Percentiles rank a stretch among this genome's conserved stretches.
phyloP scores from a whole-genome alignment of 345 rosid genomes.

The Rubroshorea leprosula region DNA sequence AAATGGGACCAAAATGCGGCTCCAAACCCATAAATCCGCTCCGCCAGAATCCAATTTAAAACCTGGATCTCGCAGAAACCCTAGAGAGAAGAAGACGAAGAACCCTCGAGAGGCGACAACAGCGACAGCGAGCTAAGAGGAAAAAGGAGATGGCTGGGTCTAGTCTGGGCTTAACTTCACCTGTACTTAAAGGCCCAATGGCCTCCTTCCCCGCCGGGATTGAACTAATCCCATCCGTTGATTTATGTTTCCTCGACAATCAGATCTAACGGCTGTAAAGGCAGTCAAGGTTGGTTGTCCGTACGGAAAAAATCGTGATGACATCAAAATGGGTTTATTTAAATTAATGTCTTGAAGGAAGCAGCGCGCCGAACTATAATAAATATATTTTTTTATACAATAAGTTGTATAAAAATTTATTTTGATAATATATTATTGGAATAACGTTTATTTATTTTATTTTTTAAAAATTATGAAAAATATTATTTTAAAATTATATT shows the following conservation, averaged over 20 bases:
- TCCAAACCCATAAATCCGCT: conserved; percentile 7
- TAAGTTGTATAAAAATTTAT: too few species aligned
- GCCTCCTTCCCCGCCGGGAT: conserved; percentile 1
- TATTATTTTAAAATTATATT: too few species aligned
- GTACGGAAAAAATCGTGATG: too few species aligned
- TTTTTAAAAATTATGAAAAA: too few species aligned
- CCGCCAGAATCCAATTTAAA: conserved; percentile 6
- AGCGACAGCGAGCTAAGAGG: neutral
- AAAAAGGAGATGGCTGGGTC: neutral
- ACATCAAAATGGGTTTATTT: too few species aligned
- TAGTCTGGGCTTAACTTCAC: neutral
- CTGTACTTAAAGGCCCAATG: conserved; percentile 9
- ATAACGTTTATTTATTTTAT: too few species aligned
- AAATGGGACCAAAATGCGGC: neutral
- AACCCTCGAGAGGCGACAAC: neutral
- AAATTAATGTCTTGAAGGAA: too few species aligned
- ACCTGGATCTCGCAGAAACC: conserved; percentile 12
- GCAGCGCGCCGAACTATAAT: too few species aligned
- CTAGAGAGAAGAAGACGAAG: conserved; percentile 7
- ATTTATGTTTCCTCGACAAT: neutral
- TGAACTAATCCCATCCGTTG: conserved; percentile 1
- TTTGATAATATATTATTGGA: too few species aligned
- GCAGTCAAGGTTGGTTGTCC: too few species aligned
- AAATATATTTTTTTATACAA: too few species aligned
- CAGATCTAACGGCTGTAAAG: neutral